A percentile compares a stretch with the other conserved stretches of the same genome.
phyloP scores from a whole-genome alignment of 768 basidiomycete genomes.

The Termitomyces sp. region DNA sequence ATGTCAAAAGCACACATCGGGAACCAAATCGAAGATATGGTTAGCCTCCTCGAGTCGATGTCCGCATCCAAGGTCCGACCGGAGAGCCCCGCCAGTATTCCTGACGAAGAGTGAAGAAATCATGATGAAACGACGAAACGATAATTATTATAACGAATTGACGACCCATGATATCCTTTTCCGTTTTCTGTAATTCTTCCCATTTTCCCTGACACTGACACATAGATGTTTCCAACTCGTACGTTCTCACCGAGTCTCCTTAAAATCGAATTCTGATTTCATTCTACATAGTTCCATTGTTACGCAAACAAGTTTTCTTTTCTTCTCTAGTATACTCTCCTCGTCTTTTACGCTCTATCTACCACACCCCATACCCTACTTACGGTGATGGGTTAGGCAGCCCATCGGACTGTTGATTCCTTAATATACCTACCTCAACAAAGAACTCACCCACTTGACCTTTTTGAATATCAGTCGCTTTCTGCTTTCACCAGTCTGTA shows the following conservation, averaged over 20 bases:
- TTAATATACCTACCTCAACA: not conserved
- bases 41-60: conserved; percentile 55
- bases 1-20: conserved; percentile 15
- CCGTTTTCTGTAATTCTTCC: not conserved
- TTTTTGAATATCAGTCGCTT: not conserved
- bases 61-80: conserved; percentile 32
- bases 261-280: not conserved
- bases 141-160: not conserved
- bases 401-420: not conserved
- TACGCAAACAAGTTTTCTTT: not conserved
- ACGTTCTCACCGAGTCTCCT: not conserved
- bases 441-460: not conserved
- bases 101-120: conserved; percentile 42
- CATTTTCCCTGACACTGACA: not conserved
- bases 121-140: not conserved
- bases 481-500: not conserved
- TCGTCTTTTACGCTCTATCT: not conserved
- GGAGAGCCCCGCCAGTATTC: conserved; percentile 41
- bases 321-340: not conserved
- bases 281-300: not conserved
- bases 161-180: not conserved
- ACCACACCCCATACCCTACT: not conserved
- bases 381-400: not conserved
- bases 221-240: not conserved
- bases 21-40: conserved; percentile 56